phyloP scores from a whole-genome alignment of 495 filamentous ascomycete genomes.

The Hyaloscypha hepaticicola region DNA sequence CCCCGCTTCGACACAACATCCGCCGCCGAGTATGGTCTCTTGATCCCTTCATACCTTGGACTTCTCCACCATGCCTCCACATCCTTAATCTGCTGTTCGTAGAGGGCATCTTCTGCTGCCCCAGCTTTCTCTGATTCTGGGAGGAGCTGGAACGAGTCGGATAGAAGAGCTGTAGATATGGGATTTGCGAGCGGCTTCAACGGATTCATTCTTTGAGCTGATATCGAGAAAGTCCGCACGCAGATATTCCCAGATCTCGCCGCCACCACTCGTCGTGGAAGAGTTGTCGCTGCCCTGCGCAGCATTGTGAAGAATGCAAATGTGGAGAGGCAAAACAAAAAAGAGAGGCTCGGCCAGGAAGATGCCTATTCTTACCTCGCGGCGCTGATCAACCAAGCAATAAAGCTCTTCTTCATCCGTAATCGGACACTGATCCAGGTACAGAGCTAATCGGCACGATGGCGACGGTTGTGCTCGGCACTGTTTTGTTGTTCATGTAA shows the following conservation, averaged over 20 bases:
- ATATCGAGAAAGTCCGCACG: conserved; percentile 29
- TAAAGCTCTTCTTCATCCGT: conserved; percentile 7
- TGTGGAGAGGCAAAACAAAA: conserved; percentile 18
- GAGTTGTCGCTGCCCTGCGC: conserved; percentile 35
- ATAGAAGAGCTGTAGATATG: conserved; percentile 55
- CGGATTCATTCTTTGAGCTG: conserved; percentile 32
- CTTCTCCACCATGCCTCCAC: conserved; percentile 86
- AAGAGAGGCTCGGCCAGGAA: conserved; percentile 10
- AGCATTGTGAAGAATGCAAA: conserved; percentile 34
- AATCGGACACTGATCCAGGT: conserved; percentile 12
- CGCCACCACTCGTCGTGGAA: conserved; percentile 34
- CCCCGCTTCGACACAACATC: conserved; percentile 94
- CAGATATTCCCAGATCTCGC: conserved; percentile 21
- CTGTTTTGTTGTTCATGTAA: conserved; percentile 1
- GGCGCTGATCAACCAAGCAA: conserved; percentile 10
- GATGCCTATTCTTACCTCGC: conserved; percentile 1
- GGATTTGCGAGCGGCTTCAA: conserved; percentile 39
- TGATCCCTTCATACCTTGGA: conserved; percentile 83
- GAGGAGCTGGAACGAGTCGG: conserved; percentile 79
- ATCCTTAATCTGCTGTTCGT: conserved; percentile 73
- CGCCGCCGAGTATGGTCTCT: conserved; percentile 82
- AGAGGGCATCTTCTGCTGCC: conserved; percentile 76
- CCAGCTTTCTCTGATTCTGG: conserved; percentile 70
- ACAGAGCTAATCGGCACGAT: not conserved
- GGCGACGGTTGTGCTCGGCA: conserved; percentile 24